Conservation (phyloP, 306 rosid species). For the Cicer chorassanicum region DNA sequence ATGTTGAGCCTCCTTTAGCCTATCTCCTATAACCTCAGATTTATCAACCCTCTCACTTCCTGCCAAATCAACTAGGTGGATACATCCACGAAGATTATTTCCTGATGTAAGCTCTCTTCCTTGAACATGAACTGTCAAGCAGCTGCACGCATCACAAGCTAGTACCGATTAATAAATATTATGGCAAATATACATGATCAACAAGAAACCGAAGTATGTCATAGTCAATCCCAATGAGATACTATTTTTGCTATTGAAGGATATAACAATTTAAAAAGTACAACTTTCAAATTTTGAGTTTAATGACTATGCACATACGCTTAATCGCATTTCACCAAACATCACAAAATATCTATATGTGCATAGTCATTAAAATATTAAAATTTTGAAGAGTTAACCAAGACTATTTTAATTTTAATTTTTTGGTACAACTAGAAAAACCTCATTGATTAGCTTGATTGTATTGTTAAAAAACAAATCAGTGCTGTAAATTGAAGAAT, state of each 20-base stretch:
- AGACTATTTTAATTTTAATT: neutral
- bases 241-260: slow-evolving; percentile 8
- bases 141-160: slow-evolving; percentile 67
- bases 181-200: slow-evolving; percentile 30
- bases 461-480: slow-evolving; percentile 4
- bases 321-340: neutral
- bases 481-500: slow-evolving; percentile 4
- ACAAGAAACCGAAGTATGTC: slow-evolving; percentile 12
- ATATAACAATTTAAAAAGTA: neutral
- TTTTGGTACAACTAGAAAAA: neutral
- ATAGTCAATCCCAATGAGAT: neutral
- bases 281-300: neutral
- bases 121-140: slow-evolving; percentile 91
- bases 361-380: neutral
- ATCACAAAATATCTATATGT: neutral
- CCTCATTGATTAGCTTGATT: slow-evolving; percentile 2
- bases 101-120: slow-evolving; percentile 81
- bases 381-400: neutral
- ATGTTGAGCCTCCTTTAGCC: slow-evolving; percentile 95
- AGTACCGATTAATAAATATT: slow-evolving; percentile 12
- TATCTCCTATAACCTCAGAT: slow-evolving; percentile 87
- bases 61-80: slow-evolving; percentile 93
- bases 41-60: slow-evolving; percentile 98
- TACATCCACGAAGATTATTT: slow-evolving; percentile 72
- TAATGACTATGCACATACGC: neutral